Evolutionary conservation across 129 eudicot species (phyloP), one percentile per base, ranked within the genome.

Genomic region (Chrysanthemum seticuspe): DNA sequence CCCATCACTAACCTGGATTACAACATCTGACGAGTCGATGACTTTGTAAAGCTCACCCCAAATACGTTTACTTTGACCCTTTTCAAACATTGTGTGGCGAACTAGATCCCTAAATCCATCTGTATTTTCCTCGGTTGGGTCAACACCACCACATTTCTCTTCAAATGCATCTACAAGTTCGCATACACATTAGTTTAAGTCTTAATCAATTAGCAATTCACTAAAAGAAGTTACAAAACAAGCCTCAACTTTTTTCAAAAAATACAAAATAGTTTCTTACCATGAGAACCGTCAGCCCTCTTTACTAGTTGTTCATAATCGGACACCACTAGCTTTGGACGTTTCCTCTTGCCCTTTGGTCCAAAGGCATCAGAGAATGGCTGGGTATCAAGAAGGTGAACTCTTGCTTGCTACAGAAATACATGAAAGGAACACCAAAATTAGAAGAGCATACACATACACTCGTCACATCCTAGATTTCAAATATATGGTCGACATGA

Each of bases 41-140:
- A 95, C 99, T 85, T 95, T 95, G 88, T 95, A 95, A 44, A 95
- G 99, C 76, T 95, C 99, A 68, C 99, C 96, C 99, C 99, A 95
- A 66, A 95, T 90, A 56, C 97, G 89, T 77, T 95, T 95, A 82
- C 99, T 95, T 82, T 95, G 97, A 75, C 99, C 97, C 76, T 95
- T 95, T 57, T 90, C 99, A 78, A 95, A 95, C 97, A 95, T 86
- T 12, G 79, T 86, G 73, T 95, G 99, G 62, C 99, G 84, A 73
- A 95, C 99, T 27, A 91, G 81, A 72, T 95, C 99, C 66, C 99
- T 88, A 59, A 85, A 95, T 40, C 99, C 99, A 90, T 95, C 99
- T 66, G 73, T 91, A 58, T 71, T 84, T 81, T 74, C 88, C 63
- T 79, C 97, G 0, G 69, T 64, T 0, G 87, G 75, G 65, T 84